Conservation (phyloP, 1,284 basidiomycete genomes). For the Austroboletus sp. region DNA sequence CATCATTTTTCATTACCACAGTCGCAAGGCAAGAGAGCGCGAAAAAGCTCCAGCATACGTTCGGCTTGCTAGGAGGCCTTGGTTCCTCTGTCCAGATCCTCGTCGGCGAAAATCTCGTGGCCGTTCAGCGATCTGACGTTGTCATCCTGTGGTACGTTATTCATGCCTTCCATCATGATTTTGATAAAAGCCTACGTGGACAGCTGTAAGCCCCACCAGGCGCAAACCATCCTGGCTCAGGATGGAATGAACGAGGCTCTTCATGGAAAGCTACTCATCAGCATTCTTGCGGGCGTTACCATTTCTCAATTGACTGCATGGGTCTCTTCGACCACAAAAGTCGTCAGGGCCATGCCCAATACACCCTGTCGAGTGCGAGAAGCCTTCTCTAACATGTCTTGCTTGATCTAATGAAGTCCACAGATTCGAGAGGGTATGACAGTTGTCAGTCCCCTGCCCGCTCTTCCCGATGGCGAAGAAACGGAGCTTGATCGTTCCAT, state of each 20-base stretch:
- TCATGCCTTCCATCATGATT: neutral
- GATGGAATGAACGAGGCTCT: conserved; percentile 83
- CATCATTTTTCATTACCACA: conserved; percentile 82
- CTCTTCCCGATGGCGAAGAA: conserved; percentile 39
- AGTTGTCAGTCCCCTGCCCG: conserved; percentile 68
- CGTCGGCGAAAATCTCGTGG: conserved; percentile 64
- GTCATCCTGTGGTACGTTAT: conserved; percentile 74
- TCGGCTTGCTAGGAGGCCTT: conserved; percentile 51
- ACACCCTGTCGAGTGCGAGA: conserved; percentile 84
- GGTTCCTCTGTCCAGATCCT: conserved; percentile 66
- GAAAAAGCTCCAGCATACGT: conserved; percentile 60
- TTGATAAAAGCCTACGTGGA: conserved; percentile 1
- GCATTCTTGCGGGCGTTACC: conserved; percentile 92
- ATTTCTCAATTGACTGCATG: conserved; percentile 73
- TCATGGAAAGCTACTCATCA: conserved; percentile 86
- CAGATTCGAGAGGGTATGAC: conserved; percentile 98
- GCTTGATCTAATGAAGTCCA: conserved; percentile 2
- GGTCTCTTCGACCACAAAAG: conserved; percentile 73
- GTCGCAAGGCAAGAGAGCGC: conserved; percentile 79
- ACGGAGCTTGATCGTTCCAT: conserved; percentile 63
- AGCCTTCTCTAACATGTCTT: neutral
- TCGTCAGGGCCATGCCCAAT: conserved; percentile 97
- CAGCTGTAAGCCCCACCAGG: conserved; percentile 93
- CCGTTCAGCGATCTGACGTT: conserved; percentile 74
- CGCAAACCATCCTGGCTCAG: conserved; percentile 67